Percentiles rank a stretch among this genome's conserved stretches.
Conservation (phyloP, 495 filamentous ascomycete genomes). For the Opeltia flavorubescens region DNA sequence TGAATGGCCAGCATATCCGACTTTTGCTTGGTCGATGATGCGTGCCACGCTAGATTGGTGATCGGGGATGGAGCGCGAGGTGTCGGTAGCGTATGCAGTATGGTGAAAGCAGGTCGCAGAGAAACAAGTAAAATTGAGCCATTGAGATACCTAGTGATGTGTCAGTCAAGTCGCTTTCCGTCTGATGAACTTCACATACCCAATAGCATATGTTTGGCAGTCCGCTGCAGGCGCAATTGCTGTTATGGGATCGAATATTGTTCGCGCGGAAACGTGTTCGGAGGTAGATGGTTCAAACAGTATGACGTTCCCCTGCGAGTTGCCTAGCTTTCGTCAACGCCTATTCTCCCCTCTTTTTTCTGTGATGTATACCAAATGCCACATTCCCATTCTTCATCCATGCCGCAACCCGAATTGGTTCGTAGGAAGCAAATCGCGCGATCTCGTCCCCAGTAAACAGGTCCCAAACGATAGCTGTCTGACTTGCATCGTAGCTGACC, state of each 20-base stretch:
- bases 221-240: constrained; percentile 83
- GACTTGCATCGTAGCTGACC: constrained; percentile 82
- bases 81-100: constrained; percentile 83
- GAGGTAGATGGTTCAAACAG: constrained; percentile 87
- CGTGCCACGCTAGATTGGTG: constrained; percentile 86
- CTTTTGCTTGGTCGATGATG: constrained; percentile 90
- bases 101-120: constrained; percentile 83
- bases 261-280: constrained; percentile 84
- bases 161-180: constrained; percentile 16
- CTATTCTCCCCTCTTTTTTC: background rate
- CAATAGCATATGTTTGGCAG: constrained; percentile 92
- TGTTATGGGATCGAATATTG: constrained; percentile 87
- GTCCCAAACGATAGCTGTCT: constrained; percentile 95
- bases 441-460: constrained; percentile 83
- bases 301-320: constrained; percentile 81
- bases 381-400: constrained; percentile 99
- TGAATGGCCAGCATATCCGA: constrained; percentile 96
- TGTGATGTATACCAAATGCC: constrained; percentile 61
- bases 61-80: constrained; percentile 74
- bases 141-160: constrained; percentile 63
- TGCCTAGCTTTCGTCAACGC: constrained; percentile 41
- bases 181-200: constrained; percentile 37
- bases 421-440: constrained; percentile 79
- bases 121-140: constrained; percentile 84
- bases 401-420: constrained; percentile 65